Conservation (phyloP, 345 rosid species). For the Geranium rotundifolium region DNA sequence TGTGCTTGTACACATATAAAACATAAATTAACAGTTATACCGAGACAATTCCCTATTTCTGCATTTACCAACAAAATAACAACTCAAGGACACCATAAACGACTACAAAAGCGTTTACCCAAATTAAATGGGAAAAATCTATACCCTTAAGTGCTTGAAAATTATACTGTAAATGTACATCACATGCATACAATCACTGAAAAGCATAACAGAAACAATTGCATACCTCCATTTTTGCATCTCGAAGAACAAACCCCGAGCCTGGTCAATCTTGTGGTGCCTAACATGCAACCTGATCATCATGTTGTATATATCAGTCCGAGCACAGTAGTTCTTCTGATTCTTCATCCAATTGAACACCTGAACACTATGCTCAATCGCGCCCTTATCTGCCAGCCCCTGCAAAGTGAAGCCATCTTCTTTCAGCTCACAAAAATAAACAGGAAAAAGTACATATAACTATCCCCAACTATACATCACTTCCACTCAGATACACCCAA, state of each 20-base stretch:
- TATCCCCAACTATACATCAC: too few species aligned
- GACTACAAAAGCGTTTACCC: too few species aligned
- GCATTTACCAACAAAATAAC: too few species aligned
- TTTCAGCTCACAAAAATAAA: neutral
- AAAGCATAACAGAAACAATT: neutral
- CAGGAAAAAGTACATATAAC: too few species aligned
- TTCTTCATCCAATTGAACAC: slow-evolving; percentile 75
- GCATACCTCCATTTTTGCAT: slow-evolving; percentile 89
- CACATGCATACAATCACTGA: neutral
- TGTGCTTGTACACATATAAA: too few species aligned
- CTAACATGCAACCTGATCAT: slow-evolving; percentile 81
- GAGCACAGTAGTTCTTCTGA: slow-evolving; percentile 74
- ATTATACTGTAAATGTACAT: neutral
- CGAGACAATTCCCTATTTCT: too few species aligned
- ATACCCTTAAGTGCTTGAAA: too few species aligned
- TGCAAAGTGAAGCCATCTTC: slow-evolving; percentile 12
- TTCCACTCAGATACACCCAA: too few species aligned
- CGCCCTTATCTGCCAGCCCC: slow-evolving; percentile 73
- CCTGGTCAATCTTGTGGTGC: slow-evolving; percentile 62
- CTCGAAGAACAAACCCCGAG: slow-evolving; percentile 91
- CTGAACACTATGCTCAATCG: slow-evolving; percentile 47
- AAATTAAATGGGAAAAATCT: too few species aligned
- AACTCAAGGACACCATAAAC: too few species aligned
- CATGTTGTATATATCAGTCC: slow-evolving; percentile 75
- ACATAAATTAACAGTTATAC: too few species aligned